A percentile compares a stretch with the other conserved stretches of the same genome.
phyloP scores from a whole-genome alignment of 192 early-diverging fungal species.

The Rhizophagus clarus region DNA sequence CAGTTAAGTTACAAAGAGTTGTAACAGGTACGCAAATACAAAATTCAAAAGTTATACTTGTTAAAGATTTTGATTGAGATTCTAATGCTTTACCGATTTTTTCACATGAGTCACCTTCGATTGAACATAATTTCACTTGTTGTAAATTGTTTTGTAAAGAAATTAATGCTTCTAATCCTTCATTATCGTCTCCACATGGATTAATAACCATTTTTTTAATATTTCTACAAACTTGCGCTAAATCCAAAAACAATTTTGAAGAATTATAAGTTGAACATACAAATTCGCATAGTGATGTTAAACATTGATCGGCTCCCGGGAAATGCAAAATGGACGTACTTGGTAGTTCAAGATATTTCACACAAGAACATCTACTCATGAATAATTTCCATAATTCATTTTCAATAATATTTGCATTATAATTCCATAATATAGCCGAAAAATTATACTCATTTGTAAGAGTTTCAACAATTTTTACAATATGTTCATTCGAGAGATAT shows the following conservation, averaged over 20 bases:
- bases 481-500: neutral
- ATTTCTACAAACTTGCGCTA: neutral
- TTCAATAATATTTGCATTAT: neutral
- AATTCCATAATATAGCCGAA: neutral
- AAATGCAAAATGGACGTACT: neutral
- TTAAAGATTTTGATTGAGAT: neutral
- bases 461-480: neutral
- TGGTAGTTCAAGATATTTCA: neutral
- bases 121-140: neutral
- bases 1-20: neutral
- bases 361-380: neutral
- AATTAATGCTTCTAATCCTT: neutral
- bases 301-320: neutral
- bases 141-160: neutral
- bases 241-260: neutral
- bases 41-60: neutral
- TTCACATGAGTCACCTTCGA: neutral
- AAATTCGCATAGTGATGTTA: neutral
- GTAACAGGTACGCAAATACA: neutral
- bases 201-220: neutral
- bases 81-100: neutral
- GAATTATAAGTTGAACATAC: neutral
- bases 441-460: neutral
- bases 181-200: conserved; percentile 1
- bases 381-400: conserved; percentile 12